Base-by-base conservation (phyloP, 768 basidiomycete species). In the Hericium rajendrae region DNA sequence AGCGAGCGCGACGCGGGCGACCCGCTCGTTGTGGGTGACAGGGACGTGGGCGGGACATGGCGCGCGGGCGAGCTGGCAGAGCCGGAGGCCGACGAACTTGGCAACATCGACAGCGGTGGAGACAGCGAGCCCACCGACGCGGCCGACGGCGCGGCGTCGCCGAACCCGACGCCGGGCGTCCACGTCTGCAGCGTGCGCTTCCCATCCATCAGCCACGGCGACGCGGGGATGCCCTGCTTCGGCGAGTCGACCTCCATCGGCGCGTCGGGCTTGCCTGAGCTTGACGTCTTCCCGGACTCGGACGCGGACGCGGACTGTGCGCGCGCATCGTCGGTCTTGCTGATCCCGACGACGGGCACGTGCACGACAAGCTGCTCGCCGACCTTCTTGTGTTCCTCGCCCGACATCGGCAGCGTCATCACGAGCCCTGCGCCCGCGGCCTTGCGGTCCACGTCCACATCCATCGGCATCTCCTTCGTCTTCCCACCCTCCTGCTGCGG, bases 381-480 rank as follows among this genome's bases (percentile, higher is more conserved):
- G 43, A 53, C 55, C 18, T 32, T 51, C 53, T 62, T 62, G 37
- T 57, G 32, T 5, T 57, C 56, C 22, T 57, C 56, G 2, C 22
- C 48, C 16, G 59, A 50, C 50, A 62, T 28, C 46, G 56, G 43
- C 55, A 62, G 41, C 13, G 43, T n/a, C 48, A 48, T 48, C 26
- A 61, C 53, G 18, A 59, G 55, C 28, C 57, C 56, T 6, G 60
- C 40, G 38, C 49, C 56, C 15, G 49, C 53, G 11, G 56, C 60
- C 68, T 37, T 61, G 60, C 51, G 57, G 24, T 38, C 56, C 57
- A 54, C 57, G 57, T 68, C 65, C 48, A 70, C 66, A 20, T 70
- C 69, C 70, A 70, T 70, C 43, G 61, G 56, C 60, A 59, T 57
- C 50, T 64, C 65, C 38, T 50, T 57, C 48, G 57, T 54, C 50